Conservation (phyloP, 2,329 filamentous ascomycete species). For the Fusarium mundagurra region DNA sequence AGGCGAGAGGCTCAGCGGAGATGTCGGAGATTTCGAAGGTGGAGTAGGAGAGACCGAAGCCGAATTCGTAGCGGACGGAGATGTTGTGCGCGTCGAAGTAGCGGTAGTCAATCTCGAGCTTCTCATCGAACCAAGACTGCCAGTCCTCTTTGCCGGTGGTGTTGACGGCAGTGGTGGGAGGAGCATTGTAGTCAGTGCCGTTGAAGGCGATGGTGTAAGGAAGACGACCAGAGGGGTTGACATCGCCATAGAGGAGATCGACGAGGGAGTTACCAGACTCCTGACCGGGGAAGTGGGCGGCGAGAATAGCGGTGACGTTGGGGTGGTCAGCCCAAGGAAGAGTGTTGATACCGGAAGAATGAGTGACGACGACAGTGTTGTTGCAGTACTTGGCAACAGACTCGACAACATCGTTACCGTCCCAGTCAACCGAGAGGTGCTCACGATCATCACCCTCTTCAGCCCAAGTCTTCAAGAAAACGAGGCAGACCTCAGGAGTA, state of each 20-base stretch:
- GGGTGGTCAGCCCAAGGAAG: conserved; percentile 74
- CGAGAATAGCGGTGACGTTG: conserved; percentile 72
- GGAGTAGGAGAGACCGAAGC: conserved; percentile 75
- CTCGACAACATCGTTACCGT: conserved; percentile 70
- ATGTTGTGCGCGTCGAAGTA: conserved; percentile 70
- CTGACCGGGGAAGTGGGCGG: conserved; percentile 77
- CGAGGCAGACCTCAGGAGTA: conserved; percentile 72
- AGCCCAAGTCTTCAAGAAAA: conserved; percentile 72
- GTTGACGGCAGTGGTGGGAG: conserved; percentile 50
- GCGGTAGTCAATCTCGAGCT: conserved; percentile 74
- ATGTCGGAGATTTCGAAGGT: conserved; percentile 62
- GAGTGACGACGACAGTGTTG: conserved; percentile 73
- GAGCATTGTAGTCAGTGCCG: conserved; percentile 57
- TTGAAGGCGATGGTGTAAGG: conserved; percentile 77
- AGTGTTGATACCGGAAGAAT: conserved; percentile 74
- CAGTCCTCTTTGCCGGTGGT: conserved; percentile 52
- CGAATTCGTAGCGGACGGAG: conserved; percentile 71
- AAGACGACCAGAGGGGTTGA: conserved; percentile 73
- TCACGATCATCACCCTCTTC: conserved; percentile 70
- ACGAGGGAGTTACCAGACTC: conserved; percentile 74
- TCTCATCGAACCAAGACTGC: conserved; percentile 66
- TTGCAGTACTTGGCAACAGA: conserved; percentile 69
- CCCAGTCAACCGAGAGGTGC: conserved; percentile 64
- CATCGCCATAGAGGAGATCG: conserved; percentile 74
- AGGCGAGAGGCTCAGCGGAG: conserved; percentile 29